These are phyloP conservation scores for Bipolaris cookei DNA, from an alignment of 2,329 filamentous ascomycete genomes.

Conservation along the genomic window DNA sequence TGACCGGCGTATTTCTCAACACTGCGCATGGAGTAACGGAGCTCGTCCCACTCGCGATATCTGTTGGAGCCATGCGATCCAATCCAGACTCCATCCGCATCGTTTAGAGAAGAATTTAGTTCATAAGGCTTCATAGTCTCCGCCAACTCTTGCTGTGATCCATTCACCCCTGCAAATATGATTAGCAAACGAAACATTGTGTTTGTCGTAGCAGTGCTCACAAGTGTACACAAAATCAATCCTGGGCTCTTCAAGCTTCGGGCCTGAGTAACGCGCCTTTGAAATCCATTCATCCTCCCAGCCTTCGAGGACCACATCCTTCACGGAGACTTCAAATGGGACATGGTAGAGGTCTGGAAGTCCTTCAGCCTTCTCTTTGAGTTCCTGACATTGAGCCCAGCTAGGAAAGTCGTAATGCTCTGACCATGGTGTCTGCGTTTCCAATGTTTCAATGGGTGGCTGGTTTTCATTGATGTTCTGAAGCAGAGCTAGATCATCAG, in stretches of 20 bases:
- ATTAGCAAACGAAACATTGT: conserved; percentile 12
- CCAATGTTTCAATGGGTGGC: not conserved
- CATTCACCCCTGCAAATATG: conserved; percentile 53
- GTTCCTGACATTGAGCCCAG: not conserved
- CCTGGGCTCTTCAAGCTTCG: conserved; percentile 48
- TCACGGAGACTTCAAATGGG: not conserved
- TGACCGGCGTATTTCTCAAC: conserved; percentile 51
- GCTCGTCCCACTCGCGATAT: conserved; percentile 55
- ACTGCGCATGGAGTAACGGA: conserved; percentile 54
- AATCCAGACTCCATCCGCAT: conserved; percentile 51
- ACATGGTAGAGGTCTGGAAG: not conserved
- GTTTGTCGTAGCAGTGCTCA: not conserved
- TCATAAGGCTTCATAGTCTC: conserved; percentile 50
- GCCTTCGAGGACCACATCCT: conserved; percentile 48
- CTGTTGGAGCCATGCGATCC: conserved; percentile 52
- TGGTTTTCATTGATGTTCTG: not conserved
- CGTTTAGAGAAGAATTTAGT: conserved; percentile 51
- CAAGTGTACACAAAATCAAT: conserved; percentile 50
- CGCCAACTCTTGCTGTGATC: conserved; percentile 50
- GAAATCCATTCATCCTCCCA: conserved; percentile 55
- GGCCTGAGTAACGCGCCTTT: conserved; percentile 42
- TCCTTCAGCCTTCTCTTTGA: not conserved
- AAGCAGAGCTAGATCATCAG: not conserved
- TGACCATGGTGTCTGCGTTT: not conserved
- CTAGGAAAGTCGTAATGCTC: not conserved